Conservation (phyloP, 1,284 basidiomycete genomes). For the Puccinia triticina region DNA sequence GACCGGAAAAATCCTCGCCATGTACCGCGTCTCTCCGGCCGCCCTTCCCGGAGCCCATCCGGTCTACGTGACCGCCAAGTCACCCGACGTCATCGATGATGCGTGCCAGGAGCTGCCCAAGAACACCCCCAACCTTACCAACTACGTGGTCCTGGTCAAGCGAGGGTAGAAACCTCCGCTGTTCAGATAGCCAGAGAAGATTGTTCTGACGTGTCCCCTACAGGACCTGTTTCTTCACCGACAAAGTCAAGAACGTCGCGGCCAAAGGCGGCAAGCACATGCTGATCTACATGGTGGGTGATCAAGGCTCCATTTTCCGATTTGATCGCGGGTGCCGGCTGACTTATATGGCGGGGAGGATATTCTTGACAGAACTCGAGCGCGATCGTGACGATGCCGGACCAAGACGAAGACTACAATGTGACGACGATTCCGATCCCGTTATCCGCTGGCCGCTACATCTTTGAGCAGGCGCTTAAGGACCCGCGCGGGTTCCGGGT, state of each 20-base stretch:
- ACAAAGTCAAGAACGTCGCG: slow-evolving; percentile 20
- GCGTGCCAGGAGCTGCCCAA: slow-evolving; percentile 29
- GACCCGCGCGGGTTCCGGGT: neutral
- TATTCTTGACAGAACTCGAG: slow-evolving; percentile 4
- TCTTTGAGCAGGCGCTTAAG: neutral
- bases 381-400: neutral
- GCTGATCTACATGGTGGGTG: slow-evolving; percentile 44
- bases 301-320: too few species aligned
- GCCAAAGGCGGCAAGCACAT: slow-evolving; percentile 44
- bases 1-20: neutral
- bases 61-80: slow-evolving; percentile 24
- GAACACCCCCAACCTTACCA: neutral
- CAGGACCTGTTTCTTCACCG: slow-evolving; percentile 29
- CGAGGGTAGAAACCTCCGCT: neutral
- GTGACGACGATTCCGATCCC: neutral
- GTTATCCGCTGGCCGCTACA: slow-evolving; percentile 2
- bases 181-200: too few species aligned
- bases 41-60: neutral
- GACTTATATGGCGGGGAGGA: too few species aligned
- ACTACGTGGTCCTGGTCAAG: neutral
- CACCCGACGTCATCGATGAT: slow-evolving; percentile 16
- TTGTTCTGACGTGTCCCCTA: neutral
- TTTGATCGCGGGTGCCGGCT: too few species aligned
- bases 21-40: neutral
- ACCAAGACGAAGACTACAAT: neutral